Evolutionary conservation across 108 stramenopile species (phyloP).

Genomic region (Skeletonema menzelii): DNA sequence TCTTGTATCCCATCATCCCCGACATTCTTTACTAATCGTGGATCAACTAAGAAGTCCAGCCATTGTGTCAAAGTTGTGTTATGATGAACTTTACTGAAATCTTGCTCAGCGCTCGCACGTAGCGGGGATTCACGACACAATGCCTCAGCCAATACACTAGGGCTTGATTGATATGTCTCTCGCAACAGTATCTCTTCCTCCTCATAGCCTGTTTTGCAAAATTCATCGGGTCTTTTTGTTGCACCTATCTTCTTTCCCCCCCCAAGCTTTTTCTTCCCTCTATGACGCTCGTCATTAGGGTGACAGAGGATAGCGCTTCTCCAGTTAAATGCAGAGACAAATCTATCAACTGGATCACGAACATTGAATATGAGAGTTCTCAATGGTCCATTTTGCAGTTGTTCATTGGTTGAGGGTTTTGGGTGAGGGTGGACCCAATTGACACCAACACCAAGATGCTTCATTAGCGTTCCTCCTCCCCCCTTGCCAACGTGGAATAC

Average conservation of each 20-base stretch:
- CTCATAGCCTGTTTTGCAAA: not conserved
- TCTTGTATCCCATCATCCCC: not conserved
- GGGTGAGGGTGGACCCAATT: slow-evolving; percentile 3
- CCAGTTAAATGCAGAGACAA: slow-evolving; percentile 52
- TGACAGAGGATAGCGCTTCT: slow-evolving; percentile 4
- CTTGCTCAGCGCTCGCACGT: not conserved
- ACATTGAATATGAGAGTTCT: slow-evolving; percentile 43
- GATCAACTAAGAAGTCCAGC: slow-evolving; percentile 21
- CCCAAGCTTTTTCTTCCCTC: not conserved
- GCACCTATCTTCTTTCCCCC: not conserved
- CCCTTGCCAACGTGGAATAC: slow-evolving; percentile 24
- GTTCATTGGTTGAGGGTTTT: not conserved
- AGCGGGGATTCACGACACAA: slow-evolving; percentile 9
- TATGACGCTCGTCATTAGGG: slow-evolving; percentile 13
- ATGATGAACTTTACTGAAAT: slow-evolving; percentile 2
- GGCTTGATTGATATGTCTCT: slow-evolving; percentile 8
- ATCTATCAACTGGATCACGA: slow-evolving; percentile 63
- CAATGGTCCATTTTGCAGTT: slow-evolving; percentile 5
- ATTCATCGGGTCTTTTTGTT: not conserved
- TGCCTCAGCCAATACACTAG: slow-evolving; percentile 18
- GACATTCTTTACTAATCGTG: not conserved
- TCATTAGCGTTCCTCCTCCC: slow-evolving; percentile 15
- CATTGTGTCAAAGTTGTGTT: slow-evolving; percentile 13
- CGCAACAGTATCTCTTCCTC: slow-evolving; percentile 13
- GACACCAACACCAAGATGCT: not conserved